Base-by-base conservation (phyloP, 176 grass and related monocot genomes). In the Lolium perenne region DNA sequence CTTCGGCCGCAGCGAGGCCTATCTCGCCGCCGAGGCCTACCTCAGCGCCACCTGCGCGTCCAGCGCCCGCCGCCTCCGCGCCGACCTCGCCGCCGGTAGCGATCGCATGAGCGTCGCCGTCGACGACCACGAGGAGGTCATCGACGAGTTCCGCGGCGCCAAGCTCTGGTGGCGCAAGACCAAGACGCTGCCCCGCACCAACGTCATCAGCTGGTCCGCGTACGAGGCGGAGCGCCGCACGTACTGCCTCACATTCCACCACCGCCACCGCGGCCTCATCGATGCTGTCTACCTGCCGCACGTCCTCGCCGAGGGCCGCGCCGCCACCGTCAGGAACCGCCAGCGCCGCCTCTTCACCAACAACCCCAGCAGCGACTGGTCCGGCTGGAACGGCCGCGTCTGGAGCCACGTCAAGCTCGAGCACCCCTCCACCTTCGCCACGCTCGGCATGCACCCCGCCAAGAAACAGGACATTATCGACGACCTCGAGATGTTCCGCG, bases 301-400 rank as follows among this genome's bases (percentile, higher is more conserved):
- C 72, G 80, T 94, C 21, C 23, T 89, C 48, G 22, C 21, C 47
- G 63, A 84, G 85, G 92, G 92, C 4, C 71, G 87, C 13, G 84
- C 61, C 45, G 54, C 75, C 29, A 38, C 40, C 8, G 40, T 85
- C 18, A 41, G 38, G 10, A 92, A 81, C 53, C 83, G 92, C 11
- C 81, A 85, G 59, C 75, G 90, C 10, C 57, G 76, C 26, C 90
- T 94, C 53, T 92, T 83, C 70, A 92, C 87, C 54, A 94, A 94
- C 84, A 82, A 63, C 71, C 67, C 67, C 4, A 83, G 67, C 80
- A 41, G 20, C 38, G 32, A 83, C 80, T 41, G 65, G 66, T 57
- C 51, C 35, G 26, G 29, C 65, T 70, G 61, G 62, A 2, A 65
- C 0, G 62, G 12, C 61, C 46, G 46, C 46, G 14, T 74, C 50